A percentile compares a stretch with the other conserved stretches of the same genome.
These are phyloP conservation scores for Aureobasidium sp. DNA, from an alignment of 2,329 filamentous ascomycete genomes.

Conservation along the genomic window DNA sequence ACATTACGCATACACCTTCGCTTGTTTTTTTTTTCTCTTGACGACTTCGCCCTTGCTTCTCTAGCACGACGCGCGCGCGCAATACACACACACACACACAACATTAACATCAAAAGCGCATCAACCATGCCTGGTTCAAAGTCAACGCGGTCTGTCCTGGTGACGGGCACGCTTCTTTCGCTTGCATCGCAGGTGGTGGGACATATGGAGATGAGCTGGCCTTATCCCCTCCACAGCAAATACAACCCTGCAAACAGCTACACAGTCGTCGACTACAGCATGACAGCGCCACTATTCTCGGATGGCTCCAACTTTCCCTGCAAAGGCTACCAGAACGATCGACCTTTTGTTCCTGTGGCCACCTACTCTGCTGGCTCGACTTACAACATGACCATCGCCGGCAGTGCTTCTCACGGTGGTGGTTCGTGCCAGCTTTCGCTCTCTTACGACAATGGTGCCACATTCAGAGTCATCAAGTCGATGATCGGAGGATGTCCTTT, in stretches of 20 bases:
- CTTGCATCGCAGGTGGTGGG: constrained; percentile 11
- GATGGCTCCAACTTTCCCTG: constrained; percentile 64
- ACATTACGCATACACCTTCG: neutral
- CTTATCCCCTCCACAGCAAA: constrained; percentile 45
- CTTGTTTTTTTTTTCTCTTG: neutral
- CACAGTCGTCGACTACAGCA: constrained; percentile 56
- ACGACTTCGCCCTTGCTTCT: too few relatives aligned
- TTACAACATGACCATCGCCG: constrained; percentile 56
- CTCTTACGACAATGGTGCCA: constrained; percentile 61
- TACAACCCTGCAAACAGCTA: constrained; percentile 37
- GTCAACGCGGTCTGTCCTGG: constrained; percentile 7
- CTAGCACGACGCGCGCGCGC: neutral
- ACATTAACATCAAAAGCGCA: neutral
- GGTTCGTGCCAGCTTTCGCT: constrained; percentile 70
- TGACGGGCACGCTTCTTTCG: constrained; percentile 9
- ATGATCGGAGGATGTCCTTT: constrained; percentile 51
- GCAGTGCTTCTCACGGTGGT: constrained; percentile 53
- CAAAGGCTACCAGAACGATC: constrained; percentile 55
- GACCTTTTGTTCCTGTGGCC: constrained; percentile 44
- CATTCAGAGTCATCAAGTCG: constrained; percentile 60
- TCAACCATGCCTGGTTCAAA: neutral
- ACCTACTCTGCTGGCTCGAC: constrained; percentile 53
- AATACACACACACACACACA: neutral
- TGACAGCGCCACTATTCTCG: constrained; percentile 55
- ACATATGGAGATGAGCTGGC: constrained; percentile 50